Conservation (phyloP, 2,329 filamentous ascomycete species). For the Diaporthe sp. region DNA sequence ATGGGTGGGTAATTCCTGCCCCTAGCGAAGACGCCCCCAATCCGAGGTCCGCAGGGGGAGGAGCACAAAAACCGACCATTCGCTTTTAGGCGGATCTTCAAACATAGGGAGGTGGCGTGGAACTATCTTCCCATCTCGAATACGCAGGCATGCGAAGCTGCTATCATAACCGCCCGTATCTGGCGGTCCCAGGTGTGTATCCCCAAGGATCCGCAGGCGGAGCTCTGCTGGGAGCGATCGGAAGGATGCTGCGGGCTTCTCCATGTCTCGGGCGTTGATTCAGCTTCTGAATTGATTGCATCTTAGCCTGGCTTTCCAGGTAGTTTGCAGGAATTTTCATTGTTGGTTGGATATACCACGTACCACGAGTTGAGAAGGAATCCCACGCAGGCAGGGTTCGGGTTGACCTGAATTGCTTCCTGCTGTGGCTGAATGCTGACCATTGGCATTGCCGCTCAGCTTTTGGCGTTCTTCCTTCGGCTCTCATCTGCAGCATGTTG, state of each 20-base stretch:
- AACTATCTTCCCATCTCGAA: not conserved
- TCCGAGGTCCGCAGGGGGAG: too few relatives aligned
- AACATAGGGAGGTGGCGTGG: too few relatives aligned
- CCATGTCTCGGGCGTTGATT: not conserved
- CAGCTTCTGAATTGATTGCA: too few relatives aligned
- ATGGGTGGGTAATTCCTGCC: too few relatives aligned
- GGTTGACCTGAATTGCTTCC: not conserved
- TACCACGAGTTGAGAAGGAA: too few relatives aligned
- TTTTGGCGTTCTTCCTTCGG: not conserved
- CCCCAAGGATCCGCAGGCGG: conserved; percentile 6
- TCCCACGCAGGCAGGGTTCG: not conserved
- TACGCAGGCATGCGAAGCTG: not conserved
- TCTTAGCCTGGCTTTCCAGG: too few relatives aligned
- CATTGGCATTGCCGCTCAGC: not conserved
- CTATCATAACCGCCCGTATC: conserved; percentile 14
- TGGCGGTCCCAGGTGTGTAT: conserved; percentile 26
- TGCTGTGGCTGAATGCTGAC: not conserved
- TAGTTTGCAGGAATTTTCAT: not conserved
- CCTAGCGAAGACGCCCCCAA: not conserved
- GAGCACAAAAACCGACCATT: too few relatives aligned
- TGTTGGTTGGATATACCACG: not conserved
- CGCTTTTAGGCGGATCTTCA: too few relatives aligned
- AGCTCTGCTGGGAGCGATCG: conserved; percentile 18
- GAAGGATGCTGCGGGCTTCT: not conserved
- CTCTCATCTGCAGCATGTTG: not conserved